Conservation (phyloP, 495 filamentous ascomycete species). For the Jackrogersella multiformis region DNA sequence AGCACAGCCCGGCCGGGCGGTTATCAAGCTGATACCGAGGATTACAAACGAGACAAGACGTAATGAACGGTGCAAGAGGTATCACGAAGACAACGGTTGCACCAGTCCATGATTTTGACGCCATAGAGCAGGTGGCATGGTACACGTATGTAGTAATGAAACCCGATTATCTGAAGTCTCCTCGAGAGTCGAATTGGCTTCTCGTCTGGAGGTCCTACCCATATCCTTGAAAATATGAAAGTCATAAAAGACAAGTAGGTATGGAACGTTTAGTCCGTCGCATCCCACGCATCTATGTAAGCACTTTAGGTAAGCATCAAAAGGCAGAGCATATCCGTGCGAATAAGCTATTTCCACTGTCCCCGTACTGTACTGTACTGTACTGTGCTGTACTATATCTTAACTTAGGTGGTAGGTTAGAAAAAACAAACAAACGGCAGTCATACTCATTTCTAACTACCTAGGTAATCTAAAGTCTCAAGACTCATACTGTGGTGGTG, state of each 20-base stretch:
- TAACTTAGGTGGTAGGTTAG: no score
- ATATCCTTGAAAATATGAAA: neutral
- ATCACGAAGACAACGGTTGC: slow-evolving; percentile 27
- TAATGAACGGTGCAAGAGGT: slow-evolving; percentile 19
- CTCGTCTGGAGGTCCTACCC: neutral
- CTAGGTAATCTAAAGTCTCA: neutral
- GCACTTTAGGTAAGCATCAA: neutral
- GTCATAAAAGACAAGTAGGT: neutral
- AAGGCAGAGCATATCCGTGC: neutral
- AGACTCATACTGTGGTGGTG: neutral
- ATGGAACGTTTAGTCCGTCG: neutral
- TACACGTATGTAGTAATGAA: slow-evolving; percentile 40
- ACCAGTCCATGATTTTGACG: slow-evolving; percentile 26
- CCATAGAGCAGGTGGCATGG: slow-evolving; percentile 32
- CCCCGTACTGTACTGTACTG: neutral
- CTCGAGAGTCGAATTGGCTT: neutral
- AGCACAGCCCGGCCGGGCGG: neutral
- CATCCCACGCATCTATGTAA: neutral
- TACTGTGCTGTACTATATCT: no score
- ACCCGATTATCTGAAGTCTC: slow-evolving; percentile 14
- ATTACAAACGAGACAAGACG: slow-evolving; percentile 24
- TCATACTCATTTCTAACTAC: slow-evolving; percentile 1
- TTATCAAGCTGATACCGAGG: slow-evolving; percentile 4
- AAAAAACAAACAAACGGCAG: neutral
- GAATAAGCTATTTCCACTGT: neutral